Evolutionary conservation across 176 grass and related monocot species (phyloP), one percentile per base, ranked within the genome.

Genomic region (Musa beccarii): DNA sequence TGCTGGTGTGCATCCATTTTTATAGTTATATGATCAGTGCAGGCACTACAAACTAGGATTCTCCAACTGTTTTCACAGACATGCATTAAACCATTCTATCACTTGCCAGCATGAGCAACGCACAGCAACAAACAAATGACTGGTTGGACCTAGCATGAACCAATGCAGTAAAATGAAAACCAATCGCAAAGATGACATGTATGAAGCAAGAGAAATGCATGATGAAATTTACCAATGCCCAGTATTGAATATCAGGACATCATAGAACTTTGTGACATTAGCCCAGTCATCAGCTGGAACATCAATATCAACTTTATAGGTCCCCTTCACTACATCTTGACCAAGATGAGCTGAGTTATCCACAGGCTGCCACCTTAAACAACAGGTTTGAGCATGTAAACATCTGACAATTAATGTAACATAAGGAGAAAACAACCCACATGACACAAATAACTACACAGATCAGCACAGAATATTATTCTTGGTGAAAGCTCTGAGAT

Each of bases 211-310:
- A 77, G n/a, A 66, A 49, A 52, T 52, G 34, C 24, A 59, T 15
- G n/a, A 80, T 34, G 28, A 21, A 83, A 82, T 4, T 93, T 72
- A 94, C 95, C 95, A 99, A 66, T 99, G 95, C 72, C 95, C 95
- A 63, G 95, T 99, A 71, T 99, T 94, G 61, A 99, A 91, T 85
- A 99, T 86, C 61, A 99, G 81, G 53, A 88, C 82, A 68, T 94
- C 95, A 76, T 91, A 99, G 80, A 91, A 99, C 73, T 87, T 86
- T 43, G 86, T 99, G 83, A 86, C 43, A 63, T 81, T 89, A 78
- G 79, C 49, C 90, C 95, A 92, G 76, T 99, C 88, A 76, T 85
- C 69, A 74, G 88, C 84, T 57, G 88, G 84, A 77, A 89, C 75
- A 53, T 99, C 95, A 82, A 89, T 80, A 77, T 94, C 84, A 73